Base-by-base conservation (phyloP, 1,284 basidiomycete genomes). In the Sanghuangporus sanghuang region DNA sequence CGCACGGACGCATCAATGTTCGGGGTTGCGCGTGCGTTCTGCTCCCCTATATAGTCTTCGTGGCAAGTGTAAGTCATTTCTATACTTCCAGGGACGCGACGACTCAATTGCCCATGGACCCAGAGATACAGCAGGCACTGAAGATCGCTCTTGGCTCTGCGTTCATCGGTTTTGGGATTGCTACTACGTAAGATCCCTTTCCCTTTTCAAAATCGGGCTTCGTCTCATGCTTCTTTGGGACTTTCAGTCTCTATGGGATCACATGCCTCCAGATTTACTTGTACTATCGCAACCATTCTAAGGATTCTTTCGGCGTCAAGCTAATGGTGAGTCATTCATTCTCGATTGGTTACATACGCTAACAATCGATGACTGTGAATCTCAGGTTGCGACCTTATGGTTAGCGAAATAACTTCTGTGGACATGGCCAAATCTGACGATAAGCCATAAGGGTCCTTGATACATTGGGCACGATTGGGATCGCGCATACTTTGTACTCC, bases 181-280 rank as follows among this genome's bases (percentile, higher is more conserved):
- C 44, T 35, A 59, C 57, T 48, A 59, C 57, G 57, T 49, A 21
- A 59, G 57, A 36, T 2, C 8, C 7, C 49, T 27, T 16, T 42
- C 40, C 11, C 14, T 23, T 52, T 4, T 52, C 6, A 9, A 27
- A 32, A 32, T 32, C 5, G 27, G 2, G 27, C 27, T 32, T 32
- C 3, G 27, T 32, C 27, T 32, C 27, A 32, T 5, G 27, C 27
- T 32, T 5, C 27, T 4, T 32, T 32, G 42, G 42, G 12, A 42
- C 40, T 52, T 7, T 5, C 27, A 59, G 57, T 14, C 44, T 59
- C 2, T 59, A 59, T 16, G 57, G 57, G 18, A 59, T 59, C 14
- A 59, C 57, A 9, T 59, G 57, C 36, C 42, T 59, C 14, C 57
- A 59, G 18, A 23, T 59, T 5, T 59, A 59, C 46, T 35, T 59